Evolutionary conservation across 495 filamentous ascomycete species (phyloP), one percentile per base, ranked within the genome.

Genomic region (Hypoxylon lenormandii): DNA sequence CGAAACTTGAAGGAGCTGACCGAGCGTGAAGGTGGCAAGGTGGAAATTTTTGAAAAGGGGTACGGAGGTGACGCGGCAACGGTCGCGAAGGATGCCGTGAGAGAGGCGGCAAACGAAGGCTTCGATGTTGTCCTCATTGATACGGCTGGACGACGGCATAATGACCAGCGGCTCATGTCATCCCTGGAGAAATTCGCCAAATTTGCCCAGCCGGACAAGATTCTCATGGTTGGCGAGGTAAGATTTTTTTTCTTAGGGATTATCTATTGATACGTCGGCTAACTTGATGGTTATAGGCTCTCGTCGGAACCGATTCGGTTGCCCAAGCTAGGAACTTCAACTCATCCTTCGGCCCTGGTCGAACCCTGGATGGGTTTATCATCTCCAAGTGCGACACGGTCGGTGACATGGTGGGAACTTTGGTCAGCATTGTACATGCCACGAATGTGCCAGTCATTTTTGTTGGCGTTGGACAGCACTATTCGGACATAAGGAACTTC

Each of bases 301-400:
- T 98, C 6, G 96, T 98, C 2, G 95, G 95, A 19, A 94, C 90
- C 7, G 96, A 98, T 77, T 92, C 90, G 16, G 96, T 98, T 38
- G 91, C 91, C 61, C 95, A 98, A 82, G 95, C 96, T 5, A 83
- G 94, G 54, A 97, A 97, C 72, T 98, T 98, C 82, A 97, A 97
- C 73, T 86, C 88, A 21, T 90, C 91, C 2, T 98, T 98, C 81
- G 95, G 94, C 5, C 82, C 85, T 2, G 91, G 87, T 26, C 85
- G 93, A 66, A 86, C 87, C 50, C 76, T 96, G 47, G 95, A 98
- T 78, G 95, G 95, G 2, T 98, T 98, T 74, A 96, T 98, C 70
- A 97, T 98, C 72, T 94, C 90, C 62, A 98, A 98, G 76, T 98
- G 95, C 77, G 95, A 98, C 80, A 98, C 95, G 0, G 95, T 98